Evolutionary conservation across 495 filamentous ascomycete species (phyloP).

Genomic region (Letharia lupina): DNA sequence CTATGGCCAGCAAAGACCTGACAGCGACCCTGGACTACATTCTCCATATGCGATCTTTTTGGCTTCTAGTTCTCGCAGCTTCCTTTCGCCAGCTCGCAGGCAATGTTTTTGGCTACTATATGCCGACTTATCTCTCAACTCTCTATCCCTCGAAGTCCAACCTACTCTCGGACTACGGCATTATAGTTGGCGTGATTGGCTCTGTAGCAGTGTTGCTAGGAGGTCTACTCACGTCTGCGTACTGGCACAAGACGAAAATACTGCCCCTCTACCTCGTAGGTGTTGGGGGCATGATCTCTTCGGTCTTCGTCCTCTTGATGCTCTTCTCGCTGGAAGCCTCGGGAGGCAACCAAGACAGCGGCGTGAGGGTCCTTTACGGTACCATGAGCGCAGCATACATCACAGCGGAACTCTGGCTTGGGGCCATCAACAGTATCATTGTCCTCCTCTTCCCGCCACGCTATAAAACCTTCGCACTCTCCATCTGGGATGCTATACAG

Average conservation of each 20-base stretch:
- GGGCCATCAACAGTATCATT: slow-evolving; percentile 25
- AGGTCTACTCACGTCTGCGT: slow-evolving; percentile 26
- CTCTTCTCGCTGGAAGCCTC: slow-evolving; percentile 19
- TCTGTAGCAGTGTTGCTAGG: slow-evolving; percentile 29
- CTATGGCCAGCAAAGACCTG: slow-evolving; percentile 15
- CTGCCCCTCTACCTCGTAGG: slow-evolving; percentile 28
- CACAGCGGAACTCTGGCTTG: slow-evolving; percentile 32
- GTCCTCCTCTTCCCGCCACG: slow-evolving; percentile 26
- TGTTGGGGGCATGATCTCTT: slow-evolving; percentile 32
- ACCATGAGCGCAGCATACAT: slow-evolving; percentile 29
- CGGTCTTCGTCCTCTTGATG: slow-evolving; percentile 30
- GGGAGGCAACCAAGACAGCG: slow-evolving; percentile 7
- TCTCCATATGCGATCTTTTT: slow-evolving; percentile 29
- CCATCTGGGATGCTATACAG: slow-evolving; percentile 25
- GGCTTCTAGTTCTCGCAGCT: slow-evolving; percentile 27
- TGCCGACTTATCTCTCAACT: slow-evolving; percentile 28
- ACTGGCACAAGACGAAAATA: slow-evolving; percentile 20
- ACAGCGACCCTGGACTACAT: slow-evolving; percentile 24
- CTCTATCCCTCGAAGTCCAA: slow-evolving; percentile 21
- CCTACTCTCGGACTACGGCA: slow-evolving; percentile 27
- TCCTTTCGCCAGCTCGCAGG: slow-evolving; percentile 26
- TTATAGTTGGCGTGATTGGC: slow-evolving; percentile 31
- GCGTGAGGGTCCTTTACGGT: slow-evolving; percentile 27
- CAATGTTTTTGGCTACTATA: slow-evolving; percentile 32
- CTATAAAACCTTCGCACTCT: slow-evolving; percentile 32